Percentiles rank a stretch among this genome's conserved stretches.
Evolutionary conservation across 139 green algal genomes (phyloP).

Genomic region (Chlorokybus atmophyticus): DNA sequence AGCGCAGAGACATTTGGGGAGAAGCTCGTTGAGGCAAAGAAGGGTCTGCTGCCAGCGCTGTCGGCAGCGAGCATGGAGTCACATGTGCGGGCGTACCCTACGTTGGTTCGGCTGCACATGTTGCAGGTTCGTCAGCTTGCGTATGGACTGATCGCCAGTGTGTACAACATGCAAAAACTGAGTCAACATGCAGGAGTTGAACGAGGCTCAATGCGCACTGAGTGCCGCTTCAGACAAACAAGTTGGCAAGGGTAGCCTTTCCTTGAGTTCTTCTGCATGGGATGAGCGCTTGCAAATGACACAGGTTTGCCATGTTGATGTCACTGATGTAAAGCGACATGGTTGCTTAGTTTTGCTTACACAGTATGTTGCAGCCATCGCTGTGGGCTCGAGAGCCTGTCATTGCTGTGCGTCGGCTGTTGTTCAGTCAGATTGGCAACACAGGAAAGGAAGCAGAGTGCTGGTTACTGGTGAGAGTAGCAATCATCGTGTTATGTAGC

Average conservation of each 20-base stretch:
- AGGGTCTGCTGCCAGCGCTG: conserved; percentile 36
- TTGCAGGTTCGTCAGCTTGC: conserved; percentile 44
- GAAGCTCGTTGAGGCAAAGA: background rate
- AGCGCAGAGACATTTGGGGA: background rate
- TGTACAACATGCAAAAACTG: too few relatives aligned
- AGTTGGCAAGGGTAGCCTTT: too few relatives aligned
- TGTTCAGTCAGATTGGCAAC: background rate
- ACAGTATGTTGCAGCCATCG: conserved; percentile 41
- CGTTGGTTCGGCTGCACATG: conserved; percentile 73
- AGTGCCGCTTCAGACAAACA: conserved; percentile 30
- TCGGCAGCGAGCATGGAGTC: conserved; percentile 67
- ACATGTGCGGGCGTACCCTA: conserved; percentile 72
- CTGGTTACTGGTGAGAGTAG: too few relatives aligned
- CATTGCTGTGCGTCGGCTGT: conserved; percentile 52
- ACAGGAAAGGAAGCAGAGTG: too few relatives aligned
- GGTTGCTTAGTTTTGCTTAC: too few relatives aligned
- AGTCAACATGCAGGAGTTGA: background rate
- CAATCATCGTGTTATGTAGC: too few relatives aligned
- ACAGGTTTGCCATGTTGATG: too few relatives aligned
- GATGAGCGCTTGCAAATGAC: conserved; percentile 46
- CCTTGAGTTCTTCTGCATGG: too few relatives aligned
- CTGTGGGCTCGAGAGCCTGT: conserved; percentile 60
- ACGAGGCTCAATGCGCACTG: conserved; percentile 7
- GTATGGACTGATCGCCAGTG: background rate
- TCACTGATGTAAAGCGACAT: too few relatives aligned